Base-by-base conservation (phyloP, 768 basidiomycete genomes). In the Auricularia sp. region DNA sequence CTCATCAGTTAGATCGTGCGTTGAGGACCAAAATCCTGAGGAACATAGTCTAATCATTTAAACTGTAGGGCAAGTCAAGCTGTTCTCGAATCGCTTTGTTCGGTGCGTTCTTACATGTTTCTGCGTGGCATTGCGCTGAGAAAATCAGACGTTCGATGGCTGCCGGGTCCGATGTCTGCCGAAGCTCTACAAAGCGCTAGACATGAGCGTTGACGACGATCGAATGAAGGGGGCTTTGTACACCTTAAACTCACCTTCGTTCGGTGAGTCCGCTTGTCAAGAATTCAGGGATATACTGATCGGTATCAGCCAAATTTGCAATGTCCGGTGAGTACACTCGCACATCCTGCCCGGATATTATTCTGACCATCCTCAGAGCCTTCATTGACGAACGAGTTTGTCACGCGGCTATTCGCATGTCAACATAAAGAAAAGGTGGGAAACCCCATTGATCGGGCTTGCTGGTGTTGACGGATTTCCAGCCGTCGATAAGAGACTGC, bases 181-280 rank as follows among this genome's bases (percentile, higher is more conserved):
- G 8, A 66, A 77, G 54, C 73, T 89, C n/a, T 83, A 84, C 66
- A 73, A 78, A 47, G 82, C 83, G 3, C 75, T 89, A 62, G 79
- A 82, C 62, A 85, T 87, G 5, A 90, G 88, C 2, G 82, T 81
- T 21, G 92, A 94, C 45, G 90, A 91, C 69, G 91, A 93, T 72
- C 82, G 89, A n/a, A 91, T 94, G 86, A 95, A 97, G 77, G 94
- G 94, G 10, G 90, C 91, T 3, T 75, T 94, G 21, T 93, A 90
- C 84, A 86, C 88, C 3, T 72, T 93, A 36, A 87, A 89, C 70
- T 77, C 80, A 8, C 78, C 85, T 10, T 78, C 79, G 3, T 86
- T 92, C 67, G 87, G 89, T 75, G 68, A 29, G 29, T 29, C 29
- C 29, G 29, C 29, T 29, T 29, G 29, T 29, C 29, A 29, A 29